Conservation (phyloP, 208 protist species). For the Jaenimonas drosophilae region DNA sequence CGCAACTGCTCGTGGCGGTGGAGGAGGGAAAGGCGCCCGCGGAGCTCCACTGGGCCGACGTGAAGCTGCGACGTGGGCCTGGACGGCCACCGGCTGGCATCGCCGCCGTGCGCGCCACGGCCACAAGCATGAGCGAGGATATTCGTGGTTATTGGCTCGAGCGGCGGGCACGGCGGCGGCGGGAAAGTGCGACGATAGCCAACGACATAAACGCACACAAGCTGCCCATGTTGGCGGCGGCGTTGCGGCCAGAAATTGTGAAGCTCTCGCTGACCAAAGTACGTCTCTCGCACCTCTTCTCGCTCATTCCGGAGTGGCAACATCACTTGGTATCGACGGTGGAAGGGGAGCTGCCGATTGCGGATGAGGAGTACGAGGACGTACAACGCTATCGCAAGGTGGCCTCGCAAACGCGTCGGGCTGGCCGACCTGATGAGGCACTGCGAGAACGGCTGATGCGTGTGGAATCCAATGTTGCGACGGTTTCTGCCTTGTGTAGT, state of each 20-base stretch:
- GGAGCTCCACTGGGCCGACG: background rate
- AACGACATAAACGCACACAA: slow-evolving; percentile 25
- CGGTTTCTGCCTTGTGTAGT: slow-evolving; percentile 1
- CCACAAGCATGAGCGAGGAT: slow-evolving; percentile 14
- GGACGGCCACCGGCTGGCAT: slow-evolving; percentile 30
- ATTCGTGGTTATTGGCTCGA: slow-evolving; percentile 58
- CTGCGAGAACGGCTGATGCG: slow-evolving; percentile 17
- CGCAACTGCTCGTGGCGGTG: background rate
- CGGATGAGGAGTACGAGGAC: slow-evolving; percentile 75
- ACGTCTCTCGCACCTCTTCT: slow-evolving; percentile 56
- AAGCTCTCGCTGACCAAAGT: slow-evolving; percentile 51
- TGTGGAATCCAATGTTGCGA: background rate
- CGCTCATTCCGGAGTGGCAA: slow-evolving; percentile 76
- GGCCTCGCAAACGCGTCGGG: slow-evolving; percentile 31
- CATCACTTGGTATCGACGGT: slow-evolving; percentile 36
- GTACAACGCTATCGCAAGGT: slow-evolving; percentile 59
- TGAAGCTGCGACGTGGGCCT: slow-evolving; percentile 13
- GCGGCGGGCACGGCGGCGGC: slow-evolving; percentile 23
- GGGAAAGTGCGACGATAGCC: slow-evolving; percentile 18
- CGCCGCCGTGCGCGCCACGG: slow-evolving; percentile 20
- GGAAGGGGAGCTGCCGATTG: slow-evolving; percentile 57
- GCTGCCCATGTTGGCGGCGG: slow-evolving; percentile 30
- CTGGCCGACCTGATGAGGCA: slow-evolving; percentile 41
- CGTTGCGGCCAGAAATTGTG: slow-evolving; percentile 55
- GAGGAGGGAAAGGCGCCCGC: background rate